Conservation (phyloP, 805 yeast species). For the Zygotorulaspora danielsina region DNA sequence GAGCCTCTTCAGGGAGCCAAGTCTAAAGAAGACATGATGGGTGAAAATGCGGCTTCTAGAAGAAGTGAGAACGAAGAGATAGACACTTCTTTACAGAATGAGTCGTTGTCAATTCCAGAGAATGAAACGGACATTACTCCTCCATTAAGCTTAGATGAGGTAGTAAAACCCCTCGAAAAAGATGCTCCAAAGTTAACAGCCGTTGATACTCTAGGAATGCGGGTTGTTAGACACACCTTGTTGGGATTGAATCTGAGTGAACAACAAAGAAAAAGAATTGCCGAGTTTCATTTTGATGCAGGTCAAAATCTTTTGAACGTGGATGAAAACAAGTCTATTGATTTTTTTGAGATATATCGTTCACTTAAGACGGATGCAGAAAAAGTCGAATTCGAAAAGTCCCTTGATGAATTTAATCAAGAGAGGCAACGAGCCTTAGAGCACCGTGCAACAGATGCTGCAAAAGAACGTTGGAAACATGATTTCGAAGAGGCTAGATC, state of each 20-base stretch:
- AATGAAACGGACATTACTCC: background rate
- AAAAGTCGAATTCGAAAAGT: conserved; percentile 54
- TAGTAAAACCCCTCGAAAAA: conserved; percentile 47
- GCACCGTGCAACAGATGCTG: conserved; percentile 71
- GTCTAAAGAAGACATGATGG: background rate
- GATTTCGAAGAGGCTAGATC: conserved; percentile 64
- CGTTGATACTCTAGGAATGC: conserved; percentile 74
- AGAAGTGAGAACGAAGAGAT: background rate
- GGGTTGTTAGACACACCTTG: conserved; percentile 71
- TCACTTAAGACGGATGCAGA: conserved; percentile 46
- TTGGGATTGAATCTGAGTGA: conserved; percentile 43
- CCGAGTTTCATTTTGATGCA: conserved; percentile 37
- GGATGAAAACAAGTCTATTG: conserved; percentile 36
- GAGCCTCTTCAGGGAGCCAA: background rate
- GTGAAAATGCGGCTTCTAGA: background rate
- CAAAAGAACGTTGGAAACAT: conserved; percentile 83
- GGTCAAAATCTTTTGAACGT: conserved; percentile 34
- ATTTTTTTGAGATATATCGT: conserved; percentile 66
- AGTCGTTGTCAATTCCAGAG: background rate
- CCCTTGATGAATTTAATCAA: conserved; percentile 65
- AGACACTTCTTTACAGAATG: background rate
- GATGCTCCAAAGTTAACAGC: conserved; percentile 52
- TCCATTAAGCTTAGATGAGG: conserved; percentile 19
- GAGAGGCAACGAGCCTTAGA: conserved; percentile 76
- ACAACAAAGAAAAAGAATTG: conserved; percentile 28